These are phyloP conservation scores for Ilex paraguariensis DNA, from an alignment of 305 asterid species.

Conservation along the genomic window DNA sequence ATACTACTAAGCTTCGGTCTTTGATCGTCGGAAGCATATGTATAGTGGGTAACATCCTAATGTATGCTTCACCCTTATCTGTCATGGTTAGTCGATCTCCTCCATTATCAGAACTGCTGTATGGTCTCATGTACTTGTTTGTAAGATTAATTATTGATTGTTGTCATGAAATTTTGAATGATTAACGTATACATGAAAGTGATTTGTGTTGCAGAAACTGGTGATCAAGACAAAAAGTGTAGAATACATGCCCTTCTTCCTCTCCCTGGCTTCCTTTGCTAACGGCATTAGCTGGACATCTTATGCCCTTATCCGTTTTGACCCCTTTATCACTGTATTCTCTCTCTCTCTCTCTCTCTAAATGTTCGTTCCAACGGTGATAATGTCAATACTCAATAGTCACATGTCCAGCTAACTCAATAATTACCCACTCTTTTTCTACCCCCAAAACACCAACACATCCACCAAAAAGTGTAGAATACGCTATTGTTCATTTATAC, in stretches of 20 bases:
- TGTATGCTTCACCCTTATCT: slow-evolving; percentile 88
- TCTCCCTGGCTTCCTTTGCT: slow-evolving; percentile 47
- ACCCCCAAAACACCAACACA: too few relatives aligned
- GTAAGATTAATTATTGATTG: too few relatives aligned
- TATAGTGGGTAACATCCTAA: slow-evolving; percentile 71
- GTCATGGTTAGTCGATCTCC: slow-evolving; percentile 46
- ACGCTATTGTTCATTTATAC: too few relatives aligned
- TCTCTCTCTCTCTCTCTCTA: background rate
- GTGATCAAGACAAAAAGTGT: slow-evolving; percentile 64
- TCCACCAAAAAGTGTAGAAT: too few relatives aligned
- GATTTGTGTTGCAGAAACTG: slow-evolving; percentile 36
- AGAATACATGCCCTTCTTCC: slow-evolving; percentile 66
- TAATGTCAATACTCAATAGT: too few relatives aligned
- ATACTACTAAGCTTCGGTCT: slow-evolving; percentile 49
- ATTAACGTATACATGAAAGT: too few relatives aligned
- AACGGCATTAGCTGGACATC: slow-evolving; percentile 61
- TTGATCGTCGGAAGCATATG: slow-evolving; percentile 67
- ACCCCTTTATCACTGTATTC: slow-evolving; percentile 63
- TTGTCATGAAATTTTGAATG: too few relatives aligned
- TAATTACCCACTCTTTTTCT: too few relatives aligned
- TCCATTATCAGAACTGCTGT: too few relatives aligned
- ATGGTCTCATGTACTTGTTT: too few relatives aligned
- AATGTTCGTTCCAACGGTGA: too few relatives aligned
- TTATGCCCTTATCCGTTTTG: slow-evolving; percentile 61
- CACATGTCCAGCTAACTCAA: too few relatives aligned